A percentile compares a stretch with the other conserved stretches of the same genome.
Evolutionary conservation across 2,329 filamentous ascomycete genomes (phyloP).

Genomic region (Cercospora sp.): DNA sequence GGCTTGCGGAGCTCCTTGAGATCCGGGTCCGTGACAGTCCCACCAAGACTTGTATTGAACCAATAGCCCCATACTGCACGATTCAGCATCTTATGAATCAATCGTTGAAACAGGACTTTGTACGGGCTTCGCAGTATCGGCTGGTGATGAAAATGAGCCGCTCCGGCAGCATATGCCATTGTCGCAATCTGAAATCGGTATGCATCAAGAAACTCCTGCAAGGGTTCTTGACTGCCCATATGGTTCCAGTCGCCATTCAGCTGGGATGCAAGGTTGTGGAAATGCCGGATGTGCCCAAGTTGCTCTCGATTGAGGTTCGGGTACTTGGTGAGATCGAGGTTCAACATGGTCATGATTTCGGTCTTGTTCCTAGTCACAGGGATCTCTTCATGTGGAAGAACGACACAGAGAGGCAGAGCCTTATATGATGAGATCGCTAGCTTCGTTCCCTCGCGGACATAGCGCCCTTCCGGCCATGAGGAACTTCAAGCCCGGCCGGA

Average conservation of each 20-base stretch:
- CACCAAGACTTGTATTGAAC: constrained; percentile 44
- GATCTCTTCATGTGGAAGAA: neutral
- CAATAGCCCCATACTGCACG: constrained; percentile 49
- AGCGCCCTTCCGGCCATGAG: neutral
- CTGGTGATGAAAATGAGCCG: constrained; percentile 45
- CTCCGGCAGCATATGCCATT: constrained; percentile 44
- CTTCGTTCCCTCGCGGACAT: neutral
- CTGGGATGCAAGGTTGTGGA: constrained; percentile 40
- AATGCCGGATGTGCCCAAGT: constrained; percentile 43
- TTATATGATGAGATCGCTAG: neutral
- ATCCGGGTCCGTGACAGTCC: constrained; percentile 41
- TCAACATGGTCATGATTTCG: neutral
- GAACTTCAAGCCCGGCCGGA: neutral
- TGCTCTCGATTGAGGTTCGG: constrained; percentile 32
- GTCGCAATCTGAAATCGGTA: constrained; percentile 47
- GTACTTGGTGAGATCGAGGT: constrained; percentile 6
- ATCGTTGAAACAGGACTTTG: constrained; percentile 39
- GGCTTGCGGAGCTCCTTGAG: constrained; percentile 45
- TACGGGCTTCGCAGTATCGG: constrained; percentile 41
- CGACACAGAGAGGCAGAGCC: neutral
- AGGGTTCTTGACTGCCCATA: constrained; percentile 41
- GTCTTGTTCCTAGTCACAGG: neutral
- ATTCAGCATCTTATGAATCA: constrained; percentile 48
- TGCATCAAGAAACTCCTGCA: constrained; percentile 43
- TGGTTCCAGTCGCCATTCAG: constrained; percentile 37